Conservation (phyloP, 352 stramenopile genomes). For the Phytophthora cryptogea region DNA sequence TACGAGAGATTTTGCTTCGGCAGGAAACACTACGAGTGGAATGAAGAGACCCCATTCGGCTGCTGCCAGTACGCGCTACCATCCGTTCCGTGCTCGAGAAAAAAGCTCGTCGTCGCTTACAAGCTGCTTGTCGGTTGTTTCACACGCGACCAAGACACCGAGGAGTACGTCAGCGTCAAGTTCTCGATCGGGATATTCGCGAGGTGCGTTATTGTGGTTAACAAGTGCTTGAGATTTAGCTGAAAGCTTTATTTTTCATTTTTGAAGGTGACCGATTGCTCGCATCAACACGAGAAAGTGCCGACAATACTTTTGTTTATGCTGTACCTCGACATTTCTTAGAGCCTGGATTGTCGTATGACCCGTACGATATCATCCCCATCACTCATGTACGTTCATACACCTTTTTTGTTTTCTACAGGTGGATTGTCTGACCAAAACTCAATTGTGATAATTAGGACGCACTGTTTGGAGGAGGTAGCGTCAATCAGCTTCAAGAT, state of each 20-base stretch:
- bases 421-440: constrained; percentile 4
- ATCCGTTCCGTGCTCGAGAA: constrained; percentile 15
- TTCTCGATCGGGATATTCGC: constrained; percentile 10
- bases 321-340: constrained; percentile 64
- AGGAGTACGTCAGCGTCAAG: constrained; percentile 17
- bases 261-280: constrained; percentile 18
- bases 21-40: constrained; percentile 5
- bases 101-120: constrained; percentile 20
- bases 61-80: constrained; percentile 18
- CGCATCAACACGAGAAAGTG: constrained; percentile 21
- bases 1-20: neutral
- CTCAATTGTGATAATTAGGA: constrained; percentile 14
- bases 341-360: constrained; percentile 46
- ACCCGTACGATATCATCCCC: constrained; percentile 71
- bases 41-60: constrained; percentile 35
- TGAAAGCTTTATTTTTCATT: neutral
- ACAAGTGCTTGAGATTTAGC: neutral
- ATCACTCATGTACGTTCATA: constrained; percentile 53
- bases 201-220: constrained; percentile 16
- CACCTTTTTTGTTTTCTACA: neutral
- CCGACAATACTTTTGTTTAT: constrained; percentile 65
- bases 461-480: constrained; percentile 29
- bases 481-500: constrained; percentile 30
- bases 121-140: constrained; percentile 23
- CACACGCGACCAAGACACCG: constrained; percentile 6